Conservation (phyloP, 768 basidiomycete genomes). For the Naganishia vishniacii region DNA sequence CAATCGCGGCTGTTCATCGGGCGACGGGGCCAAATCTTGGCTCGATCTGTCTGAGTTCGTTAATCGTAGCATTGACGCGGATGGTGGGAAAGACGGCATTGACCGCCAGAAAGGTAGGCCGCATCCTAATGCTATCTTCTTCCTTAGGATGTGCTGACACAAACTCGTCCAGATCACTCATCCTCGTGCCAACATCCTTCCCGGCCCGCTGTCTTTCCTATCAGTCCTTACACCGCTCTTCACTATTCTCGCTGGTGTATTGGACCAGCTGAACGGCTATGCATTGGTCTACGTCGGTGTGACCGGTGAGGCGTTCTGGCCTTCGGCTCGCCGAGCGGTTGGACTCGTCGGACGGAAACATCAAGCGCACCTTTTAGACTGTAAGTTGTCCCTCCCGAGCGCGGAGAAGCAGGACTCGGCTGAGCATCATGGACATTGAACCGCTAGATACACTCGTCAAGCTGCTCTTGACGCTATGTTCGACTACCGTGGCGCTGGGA, state of each 20-base stretch:
- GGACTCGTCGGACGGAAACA: conserved; percentile 50
- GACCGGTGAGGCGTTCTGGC: conserved; percentile 66
- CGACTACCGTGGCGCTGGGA: conserved; percentile 72
- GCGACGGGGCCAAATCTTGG: conserved; percentile 78
- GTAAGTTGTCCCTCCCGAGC: conserved; percentile 35
- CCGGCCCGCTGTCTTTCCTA: conserved; percentile 40
- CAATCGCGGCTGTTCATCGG: conserved; percentile 70
- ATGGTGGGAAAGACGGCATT: conserved; percentile 51
- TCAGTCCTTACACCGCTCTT: conserved; percentile 45
- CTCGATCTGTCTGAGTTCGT: conserved; percentile 66
- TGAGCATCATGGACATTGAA: no score
- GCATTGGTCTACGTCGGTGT: conserved; percentile 69
- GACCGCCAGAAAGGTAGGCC: conserved; percentile 31
- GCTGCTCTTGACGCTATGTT: conserved; percentile 58
- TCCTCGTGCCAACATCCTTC: conserved; percentile 41
- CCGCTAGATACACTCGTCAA: conserved; percentile 63
- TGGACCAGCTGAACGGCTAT: conserved; percentile 60
- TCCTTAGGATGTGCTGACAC: no score
- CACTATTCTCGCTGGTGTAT: conserved; percentile 46
- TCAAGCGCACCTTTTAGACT: conserved; percentile 45
- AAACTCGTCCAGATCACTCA: conserved; percentile 30
- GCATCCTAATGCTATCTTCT: background rate
- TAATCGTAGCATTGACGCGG: conserved; percentile 69
- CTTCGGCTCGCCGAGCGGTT: conserved; percentile 57
- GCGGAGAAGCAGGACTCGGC: background rate